Evolutionary conservation across 345 rosid genomes (phyloP), one percentile per base, ranked within the genome.

Genomic region (Iberis pinnata): DNA sequence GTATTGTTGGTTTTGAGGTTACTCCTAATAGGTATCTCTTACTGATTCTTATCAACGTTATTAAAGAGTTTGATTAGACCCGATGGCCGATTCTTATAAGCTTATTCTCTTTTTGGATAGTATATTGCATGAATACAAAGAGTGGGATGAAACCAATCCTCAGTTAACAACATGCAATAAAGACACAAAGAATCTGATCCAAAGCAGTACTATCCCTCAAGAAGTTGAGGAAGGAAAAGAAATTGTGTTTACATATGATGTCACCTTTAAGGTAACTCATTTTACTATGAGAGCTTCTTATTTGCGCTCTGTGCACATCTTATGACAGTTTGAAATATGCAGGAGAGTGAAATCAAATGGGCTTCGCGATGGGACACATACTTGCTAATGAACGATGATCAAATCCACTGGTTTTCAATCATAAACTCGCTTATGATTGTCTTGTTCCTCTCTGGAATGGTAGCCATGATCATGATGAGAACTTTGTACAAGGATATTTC

Each of bases 341-440:
- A 86, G 96, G 96, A 82, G 63, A 87, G 98, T 76, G 95, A 82
- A 18, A 80, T 87, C 72, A 90, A 90, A 76, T 90, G 98, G 98
- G 98, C 98, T 53, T 90, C 98, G 60, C 96, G 98, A 11, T 90
- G 98, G 98, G 96, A 87, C 76, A 90, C 90, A 3, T 89, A 89
- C 73, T 82, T 89, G 29, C 94, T 89, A 65, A 89, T 89, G 97
- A 86, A 89, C 49, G 97, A 89, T 35, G 97, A 89, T 75, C 97
- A 86, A 64, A 89, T 89, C 60, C 97, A 89, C 49, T 90, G 98
- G 96, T 90, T 90, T 69, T 90, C 98, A 47, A 90, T 90, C 65
- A 84, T 90, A 58, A 90, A 90, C 70, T 90, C 98, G 8, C 75
- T 87, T 68, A 87, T 90, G 98, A 87, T 90, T 55, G 98, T 90